Conservation (phyloP, 2,329 filamentous ascomycete genomes). For the Talaromyces sp. region DNA sequence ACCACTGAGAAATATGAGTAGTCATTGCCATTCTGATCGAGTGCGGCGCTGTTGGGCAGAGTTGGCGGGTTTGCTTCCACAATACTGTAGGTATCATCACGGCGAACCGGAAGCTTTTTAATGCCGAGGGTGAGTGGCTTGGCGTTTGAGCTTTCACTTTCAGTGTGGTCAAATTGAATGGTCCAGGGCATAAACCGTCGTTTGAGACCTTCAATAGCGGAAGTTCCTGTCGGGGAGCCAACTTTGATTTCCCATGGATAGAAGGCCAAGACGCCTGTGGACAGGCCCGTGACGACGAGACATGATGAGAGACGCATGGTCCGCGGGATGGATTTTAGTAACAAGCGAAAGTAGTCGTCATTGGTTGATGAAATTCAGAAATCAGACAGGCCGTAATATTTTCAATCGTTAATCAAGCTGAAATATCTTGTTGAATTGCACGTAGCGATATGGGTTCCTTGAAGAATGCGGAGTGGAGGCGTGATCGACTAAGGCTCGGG, state of each 20-base stretch:
- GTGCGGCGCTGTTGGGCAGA: constrained; percentile 51
- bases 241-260: constrained; percentile 43
- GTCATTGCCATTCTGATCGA: constrained; percentile 58
- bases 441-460: not conserved
- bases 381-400: not conserved
- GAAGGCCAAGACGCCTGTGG: constrained; percentile 43
- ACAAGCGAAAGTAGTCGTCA: constrained; percentile 2
- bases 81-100: constrained; percentile 54
- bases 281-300: constrained; percentile 36
- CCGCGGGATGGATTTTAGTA: constrained; percentile 17
- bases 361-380: constrained; percentile 5
- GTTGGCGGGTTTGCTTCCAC: constrained; percentile 43
- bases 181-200: constrained; percentile 40
- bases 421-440: not conserved
- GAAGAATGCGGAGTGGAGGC: not conserved
- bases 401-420: not conserved
- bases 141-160: constrained; percentile 23
- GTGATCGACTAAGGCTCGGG: not conserved
- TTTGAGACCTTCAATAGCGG: constrained; percentile 21
- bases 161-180: constrained; percentile 16
- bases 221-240: constrained; percentile 16
- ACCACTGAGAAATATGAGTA: constrained; percentile 58
- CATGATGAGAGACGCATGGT: constrained; percentile 44
- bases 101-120: constrained; percentile 42
- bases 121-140: constrained; percentile 39